Base-by-base conservation (phyloP, 202 grass and related monocot species). In the Tripidium arundinaceum region DNA sequence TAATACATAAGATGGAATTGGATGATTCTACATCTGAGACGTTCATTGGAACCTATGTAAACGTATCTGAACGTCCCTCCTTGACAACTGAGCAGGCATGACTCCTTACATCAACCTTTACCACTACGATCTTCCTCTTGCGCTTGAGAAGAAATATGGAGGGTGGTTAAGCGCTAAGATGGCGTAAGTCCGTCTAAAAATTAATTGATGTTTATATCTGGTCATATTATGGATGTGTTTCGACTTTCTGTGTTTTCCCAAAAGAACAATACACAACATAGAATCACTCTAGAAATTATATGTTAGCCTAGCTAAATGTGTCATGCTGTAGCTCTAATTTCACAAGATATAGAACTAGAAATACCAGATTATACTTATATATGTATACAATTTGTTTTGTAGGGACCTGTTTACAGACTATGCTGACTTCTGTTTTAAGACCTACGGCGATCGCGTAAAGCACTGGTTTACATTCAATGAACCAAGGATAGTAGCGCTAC, bases 401-500 rank as follows among this genome's bases (percentile, higher is more conserved):
- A 97, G 93, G 81, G 83, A 89, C 29, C 61, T 89, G 57, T 93
- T 86, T 75, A 34, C 88, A 57, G 77, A 93, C 11, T 97, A 91
- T 42, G 86, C 88, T 46, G 90, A 93, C 12, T 97, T 97, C 39
- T 93, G 90, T 76, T 97, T 97, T 85, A 91, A 91, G 75, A 91
- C 81, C 62, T 97, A 87, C 7, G 93, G 93, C 3, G 76, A 97
- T 75, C 87, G 90, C 76, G 90, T 97, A 25, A 97, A 93, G 70
- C 89, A 97, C 76, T 97, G 93, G 93, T 89, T 97, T 84, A 97
- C 93, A 40, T 83, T 97, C 47, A 97, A 97, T 63, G 93, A 97
- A 50, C 90, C 90, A 75, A 91, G 90, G 78, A 81, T 89, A 34
- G 83, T 89, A 52, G 47, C 87, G 3, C 38, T 84, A 42, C 78